Base-by-base conservation (phyloP, 1,284 basidiomycete genomes). In the Moesziomyces antarcticus region DNA sequence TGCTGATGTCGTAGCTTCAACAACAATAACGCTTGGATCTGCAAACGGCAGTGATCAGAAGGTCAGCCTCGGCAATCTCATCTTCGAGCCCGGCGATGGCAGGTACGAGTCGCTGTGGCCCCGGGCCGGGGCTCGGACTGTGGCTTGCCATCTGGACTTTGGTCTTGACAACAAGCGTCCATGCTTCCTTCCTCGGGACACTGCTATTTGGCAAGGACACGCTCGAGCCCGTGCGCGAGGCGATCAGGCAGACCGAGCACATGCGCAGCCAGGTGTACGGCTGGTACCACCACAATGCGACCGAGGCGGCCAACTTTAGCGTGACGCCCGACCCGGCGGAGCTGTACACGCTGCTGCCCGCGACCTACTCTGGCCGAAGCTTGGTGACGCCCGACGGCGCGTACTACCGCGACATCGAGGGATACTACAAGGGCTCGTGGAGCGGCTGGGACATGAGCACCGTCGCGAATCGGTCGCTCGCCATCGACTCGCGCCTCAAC, bases 401-500 rank as follows among this genome's bases (percentile, higher is more conserved):
- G 22, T 74, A 70, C 50, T 71, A 67, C 27, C 21, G 37, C 25
- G 58, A 67, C 24, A 24, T 74, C 41, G 52, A 65, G 20, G 72
- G 67, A 1, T 74, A 66, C 46, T 74, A 70, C 59, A 74, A 67
- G 45, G 72, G 72, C 30, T 27, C 70, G 11, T 74, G 72, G 72
- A 21, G 33, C 4, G 72, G 64, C 2, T 71, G 62, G 60, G 67
- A 74, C n/a, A 60, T 67, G 25, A 66, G 60, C 27, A 64, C 72
- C 6, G 20, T 25, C 21, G 50, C 44, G 9, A 68, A 68, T 14
- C 20, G 71, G 10, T 57, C 61, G 9, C 21, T 65, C 5, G 71
- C 71, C 5, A 45, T 62, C 25, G 65, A 64, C 9, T 54, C 71
- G 11, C 40, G 48, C 35, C 33, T 73, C 18, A 73, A 69, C 24